A percentile compares a stretch with the other conserved stretches of the same genome.
These are phyloP conservation scores for Xylaria sp. DNA, from an alignment of 2,329 filamentous ascomycete species.

Conservation along the genomic window DNA sequence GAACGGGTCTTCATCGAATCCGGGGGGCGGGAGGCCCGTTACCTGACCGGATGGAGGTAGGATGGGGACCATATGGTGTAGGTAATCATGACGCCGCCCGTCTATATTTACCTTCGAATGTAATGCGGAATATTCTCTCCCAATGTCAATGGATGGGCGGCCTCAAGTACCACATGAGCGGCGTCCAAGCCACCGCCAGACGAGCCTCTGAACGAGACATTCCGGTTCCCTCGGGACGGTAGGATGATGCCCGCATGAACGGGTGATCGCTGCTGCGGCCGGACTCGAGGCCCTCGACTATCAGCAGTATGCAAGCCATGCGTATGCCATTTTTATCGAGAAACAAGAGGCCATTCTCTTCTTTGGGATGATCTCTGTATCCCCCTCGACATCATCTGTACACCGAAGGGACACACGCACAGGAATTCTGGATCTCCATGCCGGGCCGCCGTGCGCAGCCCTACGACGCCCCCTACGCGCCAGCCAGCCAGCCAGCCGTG, in stretches of 20 bases:
- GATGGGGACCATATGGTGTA: background rate
- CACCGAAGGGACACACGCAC: slow-evolving; percentile 55
- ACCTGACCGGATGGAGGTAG: background rate
- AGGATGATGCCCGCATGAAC: slow-evolving; percentile 4
- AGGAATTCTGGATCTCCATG: slow-evolving; percentile 54
- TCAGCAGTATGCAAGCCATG: slow-evolving; percentile 14
- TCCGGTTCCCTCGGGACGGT: slow-evolving; percentile 17
- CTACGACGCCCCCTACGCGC: too few species aligned
- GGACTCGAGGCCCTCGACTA: slow-evolving; percentile 12
- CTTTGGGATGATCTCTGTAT: slow-evolving; percentile 44
- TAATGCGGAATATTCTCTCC: slow-evolving; percentile 9
- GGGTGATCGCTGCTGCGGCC: slow-evolving; percentile 4
- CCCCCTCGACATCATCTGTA: slow-evolving; percentile 56
- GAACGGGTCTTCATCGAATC: slow-evolving; percentile 15
- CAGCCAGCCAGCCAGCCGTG: slow-evolving; percentile 61
- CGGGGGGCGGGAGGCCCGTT: slow-evolving; percentile 6
- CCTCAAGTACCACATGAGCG: slow-evolving; percentile 25
- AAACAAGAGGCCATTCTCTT: slow-evolving; percentile 45
- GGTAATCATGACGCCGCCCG: slow-evolving; percentile 11
- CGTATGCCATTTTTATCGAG: slow-evolving; percentile 25
- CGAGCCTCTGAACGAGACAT: slow-evolving; percentile 3
- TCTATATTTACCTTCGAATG: slow-evolving; percentile 7
- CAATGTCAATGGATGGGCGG: slow-evolving; percentile 14
- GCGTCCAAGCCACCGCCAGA: slow-evolving; percentile 10
- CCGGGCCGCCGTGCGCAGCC: slow-evolving; percentile 53